Evolutionary conservation across 164 flowering plant species (phyloP).

Genomic region (Umbilicus rupestris): DNA sequence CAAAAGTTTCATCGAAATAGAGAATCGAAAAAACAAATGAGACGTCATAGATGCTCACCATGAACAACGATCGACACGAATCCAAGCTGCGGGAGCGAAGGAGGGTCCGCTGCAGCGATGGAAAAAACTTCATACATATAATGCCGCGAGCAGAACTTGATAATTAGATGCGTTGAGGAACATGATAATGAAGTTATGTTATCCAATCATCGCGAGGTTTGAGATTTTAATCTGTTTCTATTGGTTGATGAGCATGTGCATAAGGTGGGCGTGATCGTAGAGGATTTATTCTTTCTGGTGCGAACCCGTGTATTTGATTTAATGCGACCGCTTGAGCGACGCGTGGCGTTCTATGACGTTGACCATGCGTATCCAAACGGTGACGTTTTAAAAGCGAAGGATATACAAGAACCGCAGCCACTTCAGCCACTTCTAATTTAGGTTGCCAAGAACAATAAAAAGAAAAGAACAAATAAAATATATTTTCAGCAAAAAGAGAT

Average conservation of each 20-base stretch:
- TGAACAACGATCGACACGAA: too few relatives aligned
- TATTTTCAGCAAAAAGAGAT: too few relatives aligned
- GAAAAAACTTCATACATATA: too few relatives aligned
- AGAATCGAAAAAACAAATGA: background rate
- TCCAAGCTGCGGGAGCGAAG: too few relatives aligned
- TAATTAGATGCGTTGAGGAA: background rate
- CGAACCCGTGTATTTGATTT: background rate
- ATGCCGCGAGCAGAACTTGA: background rate
- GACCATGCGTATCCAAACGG: background rate
- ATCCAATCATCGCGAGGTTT: background rate
- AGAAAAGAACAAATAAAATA: too few relatives aligned
- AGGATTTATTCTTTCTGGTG: background rate
- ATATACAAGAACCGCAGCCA: too few relatives aligned
- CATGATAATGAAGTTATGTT: background rate
- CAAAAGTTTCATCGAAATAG: background rate
- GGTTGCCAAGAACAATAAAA: too few relatives aligned
- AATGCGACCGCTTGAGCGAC: conserved; percentile 5
- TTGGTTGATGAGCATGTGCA: background rate
- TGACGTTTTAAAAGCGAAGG: too few relatives aligned
- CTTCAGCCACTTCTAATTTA: too few relatives aligned
- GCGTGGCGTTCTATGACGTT: background rate
- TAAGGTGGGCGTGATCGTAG: background rate
- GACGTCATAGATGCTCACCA: background rate
- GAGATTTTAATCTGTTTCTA: background rate
- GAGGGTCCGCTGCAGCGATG: too few relatives aligned